Conservation (phyloP, 1,284 basidiomycete genomes). For the Leccinum fuscescens region DNA sequence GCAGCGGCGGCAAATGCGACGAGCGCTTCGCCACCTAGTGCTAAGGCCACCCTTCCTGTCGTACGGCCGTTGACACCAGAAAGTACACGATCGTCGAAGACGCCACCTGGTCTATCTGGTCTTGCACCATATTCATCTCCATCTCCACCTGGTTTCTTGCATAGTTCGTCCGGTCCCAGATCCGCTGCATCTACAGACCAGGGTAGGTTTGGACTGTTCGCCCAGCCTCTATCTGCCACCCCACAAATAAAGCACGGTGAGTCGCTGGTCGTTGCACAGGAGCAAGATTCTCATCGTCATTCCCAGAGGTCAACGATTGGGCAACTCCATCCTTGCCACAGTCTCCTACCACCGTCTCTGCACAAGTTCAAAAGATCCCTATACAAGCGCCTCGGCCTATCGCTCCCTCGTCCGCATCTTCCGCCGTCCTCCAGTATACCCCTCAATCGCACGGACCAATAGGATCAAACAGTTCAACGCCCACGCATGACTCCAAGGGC, state of each 20-base stretch:
- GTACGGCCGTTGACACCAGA: conserved; percentile 30
- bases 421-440: conserved; percentile 27
- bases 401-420: conserved; percentile 19
- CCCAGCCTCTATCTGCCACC: conserved; percentile 20
- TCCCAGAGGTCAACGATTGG: conserved; percentile 26
- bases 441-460: conserved; percentile 14
- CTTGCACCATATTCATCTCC: conserved; percentile 39
- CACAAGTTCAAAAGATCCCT: conserved; percentile 16
- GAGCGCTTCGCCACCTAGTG: conserved; percentile 17
- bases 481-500: conserved; percentile 29
- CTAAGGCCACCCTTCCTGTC: conserved; percentile 14
- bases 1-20: neutral
- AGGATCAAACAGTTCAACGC: conserved; percentile 28
- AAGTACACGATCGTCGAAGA: conserved; percentile 34
- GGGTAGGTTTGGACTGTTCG: conserved; percentile 18
- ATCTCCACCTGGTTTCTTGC: conserved; percentile 36
- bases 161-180: conserved; percentile 30
- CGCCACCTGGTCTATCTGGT: conserved; percentile 35
- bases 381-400: conserved; percentile 33
- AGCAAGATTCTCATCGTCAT: neutral
- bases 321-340: conserved; percentile 16
- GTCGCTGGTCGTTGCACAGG: neutral
- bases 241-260: conserved; percentile 33
- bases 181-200: conserved; percentile 16
- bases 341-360: conserved; percentile 16